Conservation (phyloP, 441 rosid species). For the Viola pubescens region DNA sequence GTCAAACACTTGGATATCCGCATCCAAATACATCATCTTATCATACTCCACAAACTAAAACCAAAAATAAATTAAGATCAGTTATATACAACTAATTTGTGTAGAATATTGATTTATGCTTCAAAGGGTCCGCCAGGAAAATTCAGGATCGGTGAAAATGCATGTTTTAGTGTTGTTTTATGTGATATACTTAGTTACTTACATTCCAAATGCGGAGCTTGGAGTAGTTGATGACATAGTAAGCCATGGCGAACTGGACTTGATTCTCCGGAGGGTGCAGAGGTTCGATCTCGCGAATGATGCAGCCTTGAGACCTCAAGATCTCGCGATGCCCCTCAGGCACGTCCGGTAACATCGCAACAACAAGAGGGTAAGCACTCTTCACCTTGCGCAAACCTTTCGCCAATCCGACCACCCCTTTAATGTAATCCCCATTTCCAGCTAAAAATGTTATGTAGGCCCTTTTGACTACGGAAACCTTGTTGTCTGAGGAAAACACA, state of each 20-base stretch:
- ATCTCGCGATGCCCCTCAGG: conserved; percentile 55
- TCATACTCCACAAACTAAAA: conserved; percentile 55
- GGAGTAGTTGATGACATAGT: conserved; percentile 73
- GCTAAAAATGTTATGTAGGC: conserved; percentile 63
- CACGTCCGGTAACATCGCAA: conserved; percentile 62
- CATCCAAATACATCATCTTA: conserved; percentile 74
- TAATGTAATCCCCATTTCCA: conserved; percentile 60
- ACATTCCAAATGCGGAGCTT: conserved; percentile 85
- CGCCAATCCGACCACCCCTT: conserved; percentile 75
- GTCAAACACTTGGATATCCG: conserved; percentile 68
- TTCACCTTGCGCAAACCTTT: conserved; percentile 63
- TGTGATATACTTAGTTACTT: conserved; percentile 23
- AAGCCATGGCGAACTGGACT: conserved; percentile 66
- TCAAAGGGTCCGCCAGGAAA: too few relatives aligned
- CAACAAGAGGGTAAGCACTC: conserved; percentile 64
- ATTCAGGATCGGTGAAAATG: too few relatives aligned
- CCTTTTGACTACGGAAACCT: conserved; percentile 24
- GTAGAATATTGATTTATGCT: too few relatives aligned
- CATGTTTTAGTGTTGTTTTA: too few relatives aligned
- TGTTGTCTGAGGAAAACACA: conserved; percentile 20
- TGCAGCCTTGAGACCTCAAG: conserved; percentile 55
- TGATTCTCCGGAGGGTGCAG: conserved; percentile 65
- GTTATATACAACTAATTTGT: too few relatives aligned
- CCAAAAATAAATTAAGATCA: too few relatives aligned
- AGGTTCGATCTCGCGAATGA: conserved; percentile 51